These are phyloP conservation scores for Cladosporium sphaerospermum DNA, from an alignment of 2,329 filamentous ascomycete species.

Conservation along the genomic window DNA sequence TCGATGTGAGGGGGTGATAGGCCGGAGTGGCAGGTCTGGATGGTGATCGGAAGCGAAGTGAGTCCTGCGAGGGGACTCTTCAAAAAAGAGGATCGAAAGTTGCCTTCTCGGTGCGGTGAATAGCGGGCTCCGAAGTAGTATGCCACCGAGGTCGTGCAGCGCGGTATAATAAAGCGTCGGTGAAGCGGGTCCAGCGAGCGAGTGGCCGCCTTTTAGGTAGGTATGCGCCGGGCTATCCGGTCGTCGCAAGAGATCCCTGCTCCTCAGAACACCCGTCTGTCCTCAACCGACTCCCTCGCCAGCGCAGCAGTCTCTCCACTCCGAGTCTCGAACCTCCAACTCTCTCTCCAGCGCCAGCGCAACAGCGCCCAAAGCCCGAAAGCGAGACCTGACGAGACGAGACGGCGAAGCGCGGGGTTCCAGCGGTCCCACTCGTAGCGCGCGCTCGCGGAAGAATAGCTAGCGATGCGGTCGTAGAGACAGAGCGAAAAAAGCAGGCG, in stretches of 20 bases:
- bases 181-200: slow-evolving; percentile 5
- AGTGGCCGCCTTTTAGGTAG: background rate
- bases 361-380: background rate
- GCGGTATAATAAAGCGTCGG: background rate
- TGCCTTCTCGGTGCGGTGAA: no score
- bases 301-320: background rate
- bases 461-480: no score
- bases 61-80: no score
- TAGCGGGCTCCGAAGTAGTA: no score
- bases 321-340: background rate
- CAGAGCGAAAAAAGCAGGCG: no score
- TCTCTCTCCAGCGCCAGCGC: background rate
- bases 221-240: slow-evolving; percentile 4
- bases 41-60: background rate
- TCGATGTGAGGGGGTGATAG: background rate
- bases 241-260: background rate
- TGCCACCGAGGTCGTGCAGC: no score
- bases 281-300: background rate
- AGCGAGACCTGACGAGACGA: background rate
- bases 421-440: background rate
- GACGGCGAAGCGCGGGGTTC: background rate
- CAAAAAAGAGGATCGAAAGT: no score
- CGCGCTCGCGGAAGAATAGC: slow-evolving; percentile 2
- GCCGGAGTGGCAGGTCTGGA: background rate
- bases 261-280: background rate